Evolutionary conservation across 75 land plant genomes (phyloP), one percentile per base, ranked within the genome.

Genomic region (Pseudotsuga menziesii): DNA sequence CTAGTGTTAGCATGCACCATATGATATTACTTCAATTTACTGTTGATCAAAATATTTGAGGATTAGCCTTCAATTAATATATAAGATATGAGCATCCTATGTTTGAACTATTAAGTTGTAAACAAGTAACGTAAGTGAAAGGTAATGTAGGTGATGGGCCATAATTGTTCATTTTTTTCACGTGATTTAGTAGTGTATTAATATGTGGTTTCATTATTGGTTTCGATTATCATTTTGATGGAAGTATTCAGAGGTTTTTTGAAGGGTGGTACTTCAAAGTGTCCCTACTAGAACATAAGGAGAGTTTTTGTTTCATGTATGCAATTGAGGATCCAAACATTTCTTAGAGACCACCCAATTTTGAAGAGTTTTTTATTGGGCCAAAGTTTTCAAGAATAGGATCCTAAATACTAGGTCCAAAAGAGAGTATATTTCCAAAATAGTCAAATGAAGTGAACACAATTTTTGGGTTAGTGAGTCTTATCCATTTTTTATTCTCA

Each of bases 231-330:
- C 98, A 96, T 75, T 96, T 91, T 89, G 98, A 96, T 85, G 97
- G 98, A 54, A 94, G 74, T 26, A 62, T 78, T 16, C 80, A 94
- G 52, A 82, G 81, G 23, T 96, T 96, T 77, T 93, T 96, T 78
- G 98, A 96, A 76, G 98, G 97, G 5, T 96, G 98, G 98, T 93
- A 96, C 81, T 96, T 96, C 82, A 96, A 91, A 84, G 97, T 96
- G 26, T 89, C 94, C 6, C 82, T 96, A 29, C 98, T 97, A 15
- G 90, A 94, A 73, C 77, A 72, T 56, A 90, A 84, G 86, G 89
- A 96, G 78, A 96, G 97, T 83, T 96, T 96, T 75, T 96, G 98
- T 78, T 94, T 93, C 76, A 93, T 96, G 94, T 96, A 96, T 78
- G 87, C 97, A n/a, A 88, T 87, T 22, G 98, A 96, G 79, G 96